Evolutionary conservation across 768 basidiomycete species (phyloP), one percentile per base, ranked within the genome.

Genomic region (Tephrocybe sp.): DNA sequence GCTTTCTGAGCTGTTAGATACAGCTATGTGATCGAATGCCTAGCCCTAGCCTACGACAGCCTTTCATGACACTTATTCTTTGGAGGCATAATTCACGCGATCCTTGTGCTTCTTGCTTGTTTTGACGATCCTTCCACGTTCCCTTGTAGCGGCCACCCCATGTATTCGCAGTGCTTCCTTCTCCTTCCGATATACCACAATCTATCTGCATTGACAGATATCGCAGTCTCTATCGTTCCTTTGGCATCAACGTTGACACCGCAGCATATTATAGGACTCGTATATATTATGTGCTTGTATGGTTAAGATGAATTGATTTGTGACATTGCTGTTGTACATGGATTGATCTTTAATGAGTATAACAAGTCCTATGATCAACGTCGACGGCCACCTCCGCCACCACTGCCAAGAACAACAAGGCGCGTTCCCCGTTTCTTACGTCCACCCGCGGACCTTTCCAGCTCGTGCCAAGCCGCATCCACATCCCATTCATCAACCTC

Each of bases 381-480:
- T 42, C 84, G 71, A 55, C 84, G 73, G 45, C 81, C 75, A 33
- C 82, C 81, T 23, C 79, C 76, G 4, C 77, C 79, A 17, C 83
- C 81, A 32, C 86, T 75, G 0, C 89, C 86, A 7, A 91, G 72
- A 2, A 92, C 77, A n/a, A 92, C 84, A 53, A 90, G 69, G 58
- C 77, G 83, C 55, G 76, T 78, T 50, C 77, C 73, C 48, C 79
- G 74, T 71, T 83, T 86, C 74, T 80, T 84, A 58, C 83, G 72
- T 24, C 75, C 77, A 30, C 76, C 75, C 46, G 66, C 70, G 51
- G 74, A 69, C 59, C 81, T 77, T 68, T 92, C 88, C 20, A 93
- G 71, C 60, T 92, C 91, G 62, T 90, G 85, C 85, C 88, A 92
- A 20, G 86, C 86, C 38, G 76, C 76, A 58, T 90, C 90, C 39